Base-by-base conservation (phyloP, 1,139 yeast species). In the Candida buenavistaensis region DNA sequence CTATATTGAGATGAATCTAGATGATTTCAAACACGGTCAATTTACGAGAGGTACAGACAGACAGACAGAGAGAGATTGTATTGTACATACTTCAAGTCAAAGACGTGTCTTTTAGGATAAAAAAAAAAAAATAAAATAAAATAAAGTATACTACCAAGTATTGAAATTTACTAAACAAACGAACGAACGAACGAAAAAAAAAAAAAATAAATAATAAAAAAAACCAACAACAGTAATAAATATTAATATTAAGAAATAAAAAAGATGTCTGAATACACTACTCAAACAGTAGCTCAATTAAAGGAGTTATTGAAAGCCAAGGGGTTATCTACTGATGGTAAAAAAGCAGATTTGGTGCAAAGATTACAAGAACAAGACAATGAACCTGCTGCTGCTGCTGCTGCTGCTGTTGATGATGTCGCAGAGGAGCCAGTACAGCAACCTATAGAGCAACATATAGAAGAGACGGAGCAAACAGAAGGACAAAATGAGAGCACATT, bases 241-340 rank as follows among this genome's bases (percentile, higher is more conserved):
- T 14, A 14, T 25, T 8, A 10, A 25, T 11, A 25, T 8, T 19
- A 25, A 25, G 6, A 23, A n/a, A 39, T 36, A 29, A 25, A 34
- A 45, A 22, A 36, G 38, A 81, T 80, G 87, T 47, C 81, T 11
- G 79, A 76, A 27, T 84, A 81, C 59, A 55, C 79, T 25, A 59
- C 76, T 37, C 76, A 71, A 49, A 90, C 95, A 22, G 97, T 89
- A 32, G 81, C 84, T 25, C 96, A 88, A 65, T 75, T 90, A 59
- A 89, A 86, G 57, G 96, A 85, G 45, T 50, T 78, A 37, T 75
- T 92, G 51, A 82, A 83, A 50, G 63, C 71, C 29, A 78, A 81
- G 46, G 85, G 82, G 2, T 72, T 92, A 39, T 58, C 95, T 4
- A 67, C 74, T 6, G 78, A 82, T 28, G 98, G 98, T 16, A 82